Base-by-base conservation (phyloP, 768 basidiomycete genomes). In the Termitomyces sp. region DNA sequence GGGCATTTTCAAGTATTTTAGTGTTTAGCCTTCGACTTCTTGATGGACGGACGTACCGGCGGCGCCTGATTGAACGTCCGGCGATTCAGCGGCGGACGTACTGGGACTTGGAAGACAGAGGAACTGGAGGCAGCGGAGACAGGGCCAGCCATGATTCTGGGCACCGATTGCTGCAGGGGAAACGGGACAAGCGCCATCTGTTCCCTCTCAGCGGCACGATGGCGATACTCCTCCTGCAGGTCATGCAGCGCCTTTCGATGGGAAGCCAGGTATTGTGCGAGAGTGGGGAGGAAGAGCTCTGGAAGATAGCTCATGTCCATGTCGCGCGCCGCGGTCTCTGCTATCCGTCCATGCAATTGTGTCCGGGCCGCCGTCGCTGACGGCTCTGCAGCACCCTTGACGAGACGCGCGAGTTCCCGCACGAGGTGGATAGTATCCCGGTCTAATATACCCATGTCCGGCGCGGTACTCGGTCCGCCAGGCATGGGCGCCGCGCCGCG, bases 221-320 rank as follows among this genome's bases (percentile, higher is more conserved):
- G 35, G 5, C 16, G 16, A 7, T 27, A 9, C 19, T 59, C 56
- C 21, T 44, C 47, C 37, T 56, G 40, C 9, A 52, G 30, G 7
- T 42, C 52, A 4, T 34, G 45, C 27, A 61, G 5, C 12, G 30
- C 42, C 25, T 43, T 35, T 9, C 32, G 51, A 30, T 58, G 51
- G 3, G 39, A 49, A 35, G 51, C 35, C 12, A 61, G 30, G 37
- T 58, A 61, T 28, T 56, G 57, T 3, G 57, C 41, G 10, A 61
- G 40, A n/a, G 37, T 43, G 9, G 60, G 57, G 3, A 59, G 32
- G 3, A 58, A 59, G 23, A 11, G 6, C 9, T 51, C 46, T 5
- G 60, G 44, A n/a, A 59, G 17, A 12, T 52, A 21, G 21, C 17
- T 34, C 7, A 17, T 14, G 19, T n/a, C n/a, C n/a, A n/a, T n/a